Conservation (phyloP, 306 rosid species). For the Cucurbita ficifolia region DNA sequence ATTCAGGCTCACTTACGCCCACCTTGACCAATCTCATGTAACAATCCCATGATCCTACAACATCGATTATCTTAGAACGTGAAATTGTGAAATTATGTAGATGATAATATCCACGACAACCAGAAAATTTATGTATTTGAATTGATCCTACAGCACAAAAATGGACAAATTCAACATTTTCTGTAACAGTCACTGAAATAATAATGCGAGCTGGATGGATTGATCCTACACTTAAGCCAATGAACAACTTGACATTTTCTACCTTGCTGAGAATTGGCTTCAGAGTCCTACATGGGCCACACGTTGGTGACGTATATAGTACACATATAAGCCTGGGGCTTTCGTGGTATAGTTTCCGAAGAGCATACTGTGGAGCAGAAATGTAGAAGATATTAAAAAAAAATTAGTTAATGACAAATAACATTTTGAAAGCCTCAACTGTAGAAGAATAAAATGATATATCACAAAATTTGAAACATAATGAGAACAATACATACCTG, state of each 20-base stretch:
- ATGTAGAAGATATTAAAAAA: not conserved
- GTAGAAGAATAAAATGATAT: not conserved
- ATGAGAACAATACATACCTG: conserved; percentile 26
- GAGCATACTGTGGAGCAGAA: conserved; percentile 50
- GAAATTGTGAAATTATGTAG: not conserved
- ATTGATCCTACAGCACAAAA: not conserved
- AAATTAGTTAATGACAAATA: not conserved
- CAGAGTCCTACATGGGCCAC: conserved; percentile 91
- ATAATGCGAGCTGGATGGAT: not conserved
- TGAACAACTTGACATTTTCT: conserved; percentile 6
- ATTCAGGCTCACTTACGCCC: not conserved
- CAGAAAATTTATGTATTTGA: not conserved
- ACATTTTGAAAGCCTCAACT: not conserved
- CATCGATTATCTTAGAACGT: not conserved
- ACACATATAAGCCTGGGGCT: conserved; percentile 91
- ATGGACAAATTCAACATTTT: not conserved
- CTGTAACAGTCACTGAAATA: not conserved
- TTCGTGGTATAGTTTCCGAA: conserved; percentile 89
- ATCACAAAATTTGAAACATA: not conserved
- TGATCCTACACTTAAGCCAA: not conserved
- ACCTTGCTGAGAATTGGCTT: conserved; percentile 96
- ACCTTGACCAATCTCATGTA: not conserved
- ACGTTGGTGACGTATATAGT: conserved; percentile 72
- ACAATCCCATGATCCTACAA: not conserved
- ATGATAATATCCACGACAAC: not conserved